Evolutionary conservation across 495 filamentous ascomycete genomes (phyloP).

Genomic region (Trichoderma asperelloides): DNA sequence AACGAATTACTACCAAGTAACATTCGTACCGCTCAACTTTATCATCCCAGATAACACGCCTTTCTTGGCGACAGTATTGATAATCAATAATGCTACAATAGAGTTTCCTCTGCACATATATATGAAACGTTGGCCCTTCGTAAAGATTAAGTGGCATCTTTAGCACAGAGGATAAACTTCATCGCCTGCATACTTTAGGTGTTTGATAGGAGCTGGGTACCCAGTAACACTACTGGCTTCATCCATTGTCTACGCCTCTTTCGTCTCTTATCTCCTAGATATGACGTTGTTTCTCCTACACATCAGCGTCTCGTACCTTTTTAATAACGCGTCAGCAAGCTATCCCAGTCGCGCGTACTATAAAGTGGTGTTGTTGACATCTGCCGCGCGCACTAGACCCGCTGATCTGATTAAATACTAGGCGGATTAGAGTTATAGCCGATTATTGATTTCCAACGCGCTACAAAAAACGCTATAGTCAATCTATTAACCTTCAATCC

Average conservation of each 20-base stretch:
- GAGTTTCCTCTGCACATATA: not conserved
- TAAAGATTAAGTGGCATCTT: not conserved
- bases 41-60: not conserved
- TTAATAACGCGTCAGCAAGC: too few relatives aligned
- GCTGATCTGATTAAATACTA: too few relatives aligned
- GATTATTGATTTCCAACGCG: too few relatives aligned
- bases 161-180: not conserved
- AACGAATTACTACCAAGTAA: not conserved
- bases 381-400: too few relatives aligned
- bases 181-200: not conserved
- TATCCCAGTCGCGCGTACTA: too few relatives aligned
- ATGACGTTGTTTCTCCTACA: not conserved
- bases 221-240: too few relatives aligned
- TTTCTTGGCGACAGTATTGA: not conserved
- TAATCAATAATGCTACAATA: not conserved
- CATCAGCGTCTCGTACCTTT: not conserved
- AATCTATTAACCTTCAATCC: too few relatives aligned
- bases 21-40: not conserved
- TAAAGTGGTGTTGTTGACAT: too few relatives aligned
- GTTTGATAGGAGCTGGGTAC: not conserved
- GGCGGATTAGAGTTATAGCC: too few relatives aligned
- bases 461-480: too few relatives aligned
- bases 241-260: too few relatives aligned
- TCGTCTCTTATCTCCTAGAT: too few relatives aligned
- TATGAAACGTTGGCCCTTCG: not conserved